A percentile compares a stretch with the other conserved stretches of the same genome.
Conservation (phyloP, 176 grass and related monocot species). For the Otatea glauca region DNA sequence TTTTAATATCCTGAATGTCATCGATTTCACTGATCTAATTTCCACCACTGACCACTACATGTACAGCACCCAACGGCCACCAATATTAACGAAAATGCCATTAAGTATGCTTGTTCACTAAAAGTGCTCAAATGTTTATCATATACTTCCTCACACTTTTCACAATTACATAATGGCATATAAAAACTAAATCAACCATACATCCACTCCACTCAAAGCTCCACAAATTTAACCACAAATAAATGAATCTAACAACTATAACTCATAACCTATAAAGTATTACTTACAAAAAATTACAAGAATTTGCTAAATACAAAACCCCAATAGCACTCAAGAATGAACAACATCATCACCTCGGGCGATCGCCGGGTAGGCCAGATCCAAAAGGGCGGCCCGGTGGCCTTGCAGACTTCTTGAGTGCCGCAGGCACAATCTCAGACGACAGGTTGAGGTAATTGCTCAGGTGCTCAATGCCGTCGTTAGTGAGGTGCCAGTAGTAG, state of each 20-base stretch:
- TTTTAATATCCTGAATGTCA: too few species aligned
- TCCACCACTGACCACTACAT: background rate
- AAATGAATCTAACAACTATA: background rate
- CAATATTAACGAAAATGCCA: background rate
- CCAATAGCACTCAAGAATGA: background rate
- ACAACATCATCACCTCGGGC: constrained; percentile 51
- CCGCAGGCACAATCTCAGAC: constrained; percentile 76
- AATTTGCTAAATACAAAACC: background rate
- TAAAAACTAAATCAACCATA: background rate
- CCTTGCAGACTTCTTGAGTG: constrained; percentile 70
- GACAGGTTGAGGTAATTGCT: constrained; percentile 74
- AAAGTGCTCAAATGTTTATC: background rate
- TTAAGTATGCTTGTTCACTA: too few species aligned
- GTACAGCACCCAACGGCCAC: background rate
- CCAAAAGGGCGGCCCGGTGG: constrained; percentile 61
- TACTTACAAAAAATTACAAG: background rate
- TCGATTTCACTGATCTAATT: background rate
- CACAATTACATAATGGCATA: background rate
- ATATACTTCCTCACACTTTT: background rate
- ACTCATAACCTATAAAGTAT: background rate
- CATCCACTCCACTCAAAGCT: too few species aligned
- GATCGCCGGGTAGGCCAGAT: constrained; percentile 65
- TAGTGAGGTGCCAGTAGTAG: constrained; percentile 87
- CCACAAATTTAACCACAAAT: background rate
- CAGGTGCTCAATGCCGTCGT: constrained; percentile 63